These are phyloP conservation scores for Thelonectria olida DNA, from an alignment of 2,329 filamentous ascomycete species.

Conservation along the genomic window DNA sequence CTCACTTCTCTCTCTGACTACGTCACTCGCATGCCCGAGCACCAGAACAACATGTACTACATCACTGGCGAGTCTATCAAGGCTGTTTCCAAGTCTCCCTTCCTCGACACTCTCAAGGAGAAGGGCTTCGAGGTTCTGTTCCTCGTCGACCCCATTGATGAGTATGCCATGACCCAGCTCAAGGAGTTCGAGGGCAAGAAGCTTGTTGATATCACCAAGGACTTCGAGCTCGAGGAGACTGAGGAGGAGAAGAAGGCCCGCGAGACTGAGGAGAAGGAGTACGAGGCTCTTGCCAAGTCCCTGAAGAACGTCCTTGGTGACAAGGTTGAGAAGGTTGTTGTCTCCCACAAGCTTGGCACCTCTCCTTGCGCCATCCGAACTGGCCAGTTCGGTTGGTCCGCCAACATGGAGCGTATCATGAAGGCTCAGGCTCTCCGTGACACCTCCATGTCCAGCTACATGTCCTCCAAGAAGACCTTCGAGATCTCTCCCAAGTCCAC, in stretches of 20 bases:
- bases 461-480: slow-evolving; percentile 99
- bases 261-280: slow-evolving; percentile 98
- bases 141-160: slow-evolving; percentile 98
- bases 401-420: slow-evolving; percentile 99
- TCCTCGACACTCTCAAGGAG: slow-evolving; percentile 97
- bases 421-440: slow-evolving; percentile 99
- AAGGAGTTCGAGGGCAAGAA: slow-evolving; percentile 99
- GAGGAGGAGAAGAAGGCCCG: slow-evolving; percentile 98
- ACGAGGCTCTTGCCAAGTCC: slow-evolving; percentile 90
- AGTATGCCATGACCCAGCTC: slow-evolving; percentile 99
- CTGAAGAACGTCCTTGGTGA: slow-evolving; percentile 99
- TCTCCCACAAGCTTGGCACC: slow-evolving; percentile 95
- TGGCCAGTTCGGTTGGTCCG: slow-evolving; percentile 99
- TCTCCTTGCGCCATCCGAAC: slow-evolving; percentile 98
- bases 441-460: slow-evolving; percentile 99
- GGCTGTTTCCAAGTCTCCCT: slow-evolving; percentile 97
- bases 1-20: slow-evolving; percentile 95
- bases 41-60: slow-evolving; percentile 99
- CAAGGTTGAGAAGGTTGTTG: slow-evolving; percentile 99
- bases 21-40: slow-evolving; percentile 98
- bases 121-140: slow-evolving; percentile 99
- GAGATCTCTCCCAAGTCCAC: slow-evolving; percentile 99
- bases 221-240: slow-evolving; percentile 99
- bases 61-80: slow-evolving; percentile 99
- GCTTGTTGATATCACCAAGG: slow-evolving; percentile 99